These are phyloP conservation scores for Ganoderma leucocontextum DNA, from an alignment of 1,284 basidiomycete species.

Conservation along the genomic window DNA sequence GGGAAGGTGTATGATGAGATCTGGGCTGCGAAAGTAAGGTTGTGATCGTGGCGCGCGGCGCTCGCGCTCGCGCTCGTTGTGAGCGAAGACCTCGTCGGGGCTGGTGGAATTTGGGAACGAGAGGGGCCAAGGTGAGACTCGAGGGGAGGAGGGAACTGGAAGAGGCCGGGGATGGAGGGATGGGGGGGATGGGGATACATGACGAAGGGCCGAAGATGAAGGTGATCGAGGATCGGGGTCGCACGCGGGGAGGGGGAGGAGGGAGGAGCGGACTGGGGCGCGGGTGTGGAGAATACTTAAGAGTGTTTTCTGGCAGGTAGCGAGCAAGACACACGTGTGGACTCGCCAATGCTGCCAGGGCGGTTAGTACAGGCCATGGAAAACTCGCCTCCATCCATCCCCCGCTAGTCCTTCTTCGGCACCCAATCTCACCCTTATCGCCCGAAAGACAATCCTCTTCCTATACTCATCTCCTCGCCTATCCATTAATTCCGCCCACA, in stretches of 20 bases:
- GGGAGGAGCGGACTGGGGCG: slow-evolving; percentile 4
- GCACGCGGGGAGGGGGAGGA: slow-evolving; percentile 2
- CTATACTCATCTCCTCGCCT: neutral
- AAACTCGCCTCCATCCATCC: slow-evolving; percentile 4
- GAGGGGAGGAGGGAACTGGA: slow-evolving; percentile 30
- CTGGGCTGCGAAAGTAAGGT: slow-evolving; percentile 1
- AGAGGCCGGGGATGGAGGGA: slow-evolving; percentile 27
- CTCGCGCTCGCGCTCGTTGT: neutral
- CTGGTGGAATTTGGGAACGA: neutral
- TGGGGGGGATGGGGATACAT: neutral
- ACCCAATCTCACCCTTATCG: slow-evolving; percentile 11
- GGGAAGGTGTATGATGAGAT: slow-evolving; percentile 10
- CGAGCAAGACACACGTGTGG: slow-evolving; percentile 22
- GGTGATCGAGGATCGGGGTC: slow-evolving; percentile 24
- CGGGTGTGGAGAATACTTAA: slow-evolving; percentile 14
- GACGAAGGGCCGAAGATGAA: slow-evolving; percentile 1
- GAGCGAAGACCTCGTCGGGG: neutral
- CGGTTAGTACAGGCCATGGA: neutral
- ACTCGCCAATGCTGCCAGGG: slow-evolving; percentile 4
- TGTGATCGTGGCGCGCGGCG: slow-evolving; percentile 15
- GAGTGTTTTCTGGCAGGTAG: slow-evolving; percentile 5
- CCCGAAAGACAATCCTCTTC: neutral
- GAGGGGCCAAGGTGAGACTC: slow-evolving; percentile 18
- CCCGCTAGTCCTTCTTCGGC: slow-evolving; percentile 5
- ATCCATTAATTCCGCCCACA: slow-evolving; percentile 6